Evolutionary conservation across 2,329 filamentous ascomycete genomes (phyloP).

Genomic region (Fusarium austroafricanum): DNA sequence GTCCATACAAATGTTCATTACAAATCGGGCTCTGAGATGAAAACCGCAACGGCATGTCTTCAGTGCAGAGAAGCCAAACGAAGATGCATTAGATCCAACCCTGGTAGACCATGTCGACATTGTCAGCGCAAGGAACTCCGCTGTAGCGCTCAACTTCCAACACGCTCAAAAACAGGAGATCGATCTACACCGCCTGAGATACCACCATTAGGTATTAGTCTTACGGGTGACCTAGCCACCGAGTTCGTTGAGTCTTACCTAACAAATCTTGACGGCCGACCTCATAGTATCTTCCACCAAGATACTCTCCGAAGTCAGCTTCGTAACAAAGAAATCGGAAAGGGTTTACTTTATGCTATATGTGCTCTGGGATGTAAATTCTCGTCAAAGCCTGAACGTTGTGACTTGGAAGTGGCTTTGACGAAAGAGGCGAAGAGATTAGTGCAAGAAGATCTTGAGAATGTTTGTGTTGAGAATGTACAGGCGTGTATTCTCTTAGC

Average conservation of each 20-base stretch:
- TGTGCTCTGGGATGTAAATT: constrained; percentile 5
- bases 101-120: neutral
- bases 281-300: constrained; percentile 9
- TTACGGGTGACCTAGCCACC: neutral
- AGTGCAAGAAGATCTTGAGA: constrained; percentile 4
- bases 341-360: neutral
- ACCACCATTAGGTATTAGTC: accelerated
- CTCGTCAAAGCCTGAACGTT: neutral
- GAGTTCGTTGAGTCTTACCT: constrained; percentile 9
- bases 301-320: neutral
- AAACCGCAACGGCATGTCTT: neutral
- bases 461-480: constrained; percentile 8
- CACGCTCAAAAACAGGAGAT: no score
- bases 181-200: no score
- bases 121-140: neutral
- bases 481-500: constrained; percentile 9
- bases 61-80: constrained; percentile 7
- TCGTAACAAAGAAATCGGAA: neutral
- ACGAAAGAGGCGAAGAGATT: neutral
- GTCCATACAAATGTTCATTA: neutral
- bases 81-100: neutral
- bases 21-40: neutral
- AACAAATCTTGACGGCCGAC: neutral
- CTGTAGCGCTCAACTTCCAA: neutral
- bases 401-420: neutral